Base-by-base conservation (phyloP, 2,329 filamentous ascomycete genomes). In the Phaeoacremonium minimum region DNA sequence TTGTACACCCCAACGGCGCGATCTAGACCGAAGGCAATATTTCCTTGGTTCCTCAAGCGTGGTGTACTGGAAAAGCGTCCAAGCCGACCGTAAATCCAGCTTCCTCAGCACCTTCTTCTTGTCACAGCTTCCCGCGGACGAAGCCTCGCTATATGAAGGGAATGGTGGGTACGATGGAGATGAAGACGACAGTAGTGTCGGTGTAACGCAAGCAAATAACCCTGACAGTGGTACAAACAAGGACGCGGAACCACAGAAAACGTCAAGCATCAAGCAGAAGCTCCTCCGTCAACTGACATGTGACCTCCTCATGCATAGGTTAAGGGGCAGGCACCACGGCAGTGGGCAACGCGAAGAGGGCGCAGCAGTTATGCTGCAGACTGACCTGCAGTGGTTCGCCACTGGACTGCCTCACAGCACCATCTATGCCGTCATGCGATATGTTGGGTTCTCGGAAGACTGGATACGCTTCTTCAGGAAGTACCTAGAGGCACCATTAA, bases 391-490 rank as follows among this genome's bases (percentile, higher is more conserved):
- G 38, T 67, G 63, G 62, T 66, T 61, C 36, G 62, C 53, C 2
- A 64, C 63, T 2, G 52, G 60, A 1, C 50, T 73, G 2, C 55
- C 69, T 2, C 69, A 73, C 46, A 58, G 55, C 18, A 69, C 66
- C 8, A 57, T 67, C 5, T 56, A 64, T 20, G 48, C 58, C 2
- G 52, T 69, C 0, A 58, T 73, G 43, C 49, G 56, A 4, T 71
- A 67, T 39, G 51, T 70, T 18, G 67, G 68, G 4, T 62, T 70
- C 13, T 58, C 60, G 4, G 46, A 57, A 6, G 55, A 57, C 30
- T 69, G 66, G 60, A 55, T 59, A 15, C 42, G 42, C 0, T 73
- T 73, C 48, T 70, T 70, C 47, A 54, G 52, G 28, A 66, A 60
- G 22, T 68, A 67, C 34, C 48, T 72, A 6, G 53, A 65, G 32